Evolutionary conservation across 805 yeast species (phyloP).

Genomic region (Saccharomycopsis synnaedendra): DNA sequence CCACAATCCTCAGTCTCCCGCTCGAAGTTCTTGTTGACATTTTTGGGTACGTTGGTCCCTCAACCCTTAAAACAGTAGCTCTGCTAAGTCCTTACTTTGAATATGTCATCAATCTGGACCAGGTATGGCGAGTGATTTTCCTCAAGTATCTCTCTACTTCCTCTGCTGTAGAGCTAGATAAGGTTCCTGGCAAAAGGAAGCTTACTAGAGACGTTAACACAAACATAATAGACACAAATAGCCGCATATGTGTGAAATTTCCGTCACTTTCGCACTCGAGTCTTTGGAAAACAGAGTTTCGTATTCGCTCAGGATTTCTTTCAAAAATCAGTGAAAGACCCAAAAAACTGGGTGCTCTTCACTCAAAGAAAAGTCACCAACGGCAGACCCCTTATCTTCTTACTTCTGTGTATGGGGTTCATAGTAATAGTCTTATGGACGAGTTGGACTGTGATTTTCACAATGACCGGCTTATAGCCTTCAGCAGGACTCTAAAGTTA

Average conservation of each 20-base stretch:
- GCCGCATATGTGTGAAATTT: slow-evolving; percentile 2
- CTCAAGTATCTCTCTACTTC: too few species aligned
- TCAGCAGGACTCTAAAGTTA: not conserved
- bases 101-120: slow-evolving; percentile 10
- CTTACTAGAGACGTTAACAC: too few species aligned
- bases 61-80: slow-evolving; percentile 7
- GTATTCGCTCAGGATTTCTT: not conserved
- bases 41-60: slow-evolving; percentile 12
- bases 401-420: slow-evolving; percentile 6
- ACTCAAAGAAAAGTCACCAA: not conserved
- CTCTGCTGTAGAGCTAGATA: not conserved
- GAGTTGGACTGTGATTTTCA: slow-evolving; percentile 10
- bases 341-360: not conserved
- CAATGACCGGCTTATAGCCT: slow-evolving; percentile 8
- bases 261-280: slow-evolving; percentile 9
- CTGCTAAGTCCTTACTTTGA: slow-evolving; percentile 5
- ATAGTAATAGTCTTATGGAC: slow-evolving; percentile 5
- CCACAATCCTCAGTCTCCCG: slow-evolving; percentile 9
- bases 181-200: slow-evolving; percentile 10
- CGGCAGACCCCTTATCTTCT: slow-evolving; percentile 8
- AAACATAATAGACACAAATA: slow-evolving; percentile 1
- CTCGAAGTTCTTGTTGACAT: slow-evolving; percentile 9
- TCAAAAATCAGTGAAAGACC: not conserved
- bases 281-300: slow-evolving; percentile 12
- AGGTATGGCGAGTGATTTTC: slow-evolving; percentile 6